Evolutionary conservation across 441 rosid species (phyloP), one percentile per base, ranked within the genome.

Genomic region (Pelargonium myrrhifolium): DNA sequence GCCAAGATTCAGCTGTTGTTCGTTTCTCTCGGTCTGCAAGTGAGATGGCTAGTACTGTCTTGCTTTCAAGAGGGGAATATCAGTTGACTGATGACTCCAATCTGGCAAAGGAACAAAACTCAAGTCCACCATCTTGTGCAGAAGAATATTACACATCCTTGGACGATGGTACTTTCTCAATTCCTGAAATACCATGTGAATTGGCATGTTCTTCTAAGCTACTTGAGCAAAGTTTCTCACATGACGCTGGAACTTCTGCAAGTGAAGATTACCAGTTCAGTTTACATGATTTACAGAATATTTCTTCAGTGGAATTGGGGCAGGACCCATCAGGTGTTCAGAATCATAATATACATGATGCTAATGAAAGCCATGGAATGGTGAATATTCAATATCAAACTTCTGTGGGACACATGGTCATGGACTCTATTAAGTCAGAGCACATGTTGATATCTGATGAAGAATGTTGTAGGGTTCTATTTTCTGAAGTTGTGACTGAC

Each of bases 401-500:
- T 68, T 80, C 86, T 28, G 66, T 71, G 76, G 84, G 75, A 69
- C 76, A 80, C 74, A 70, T 73, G 67, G 78, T 69, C 49, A 67
- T 70, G 31, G 71, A 75, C 66, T 71, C 81, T 62, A 73, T 72
- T 39, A 83, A 78, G 73, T 76, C 80, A 71, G 89, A 85, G 65
- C 81, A 82, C 31, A 73, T 85, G 65, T 76, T 88, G 80, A 82
- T 87, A 76, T 78, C 96, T 18, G 96, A 95, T 75, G 97, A 87
- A 74, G 98, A 90, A 79, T 90, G 94, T 73, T 92, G 97, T 76
- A 84, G 82, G 84, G 81, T 82, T 75, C 82, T 92, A 70, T 90
- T 92, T 65, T 80, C 88, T 0, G 91, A 90, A 67, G 82, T 78
- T 68, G 68, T 74, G 61, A 83, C 72, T 49, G 78, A 76, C 72